A percentile compares a stretch with the other conserved stretches of the same genome.
phyloP scores from a whole-genome alignment of 352 stramenopile genomes.

The Phytopythium mirpurense region DNA sequence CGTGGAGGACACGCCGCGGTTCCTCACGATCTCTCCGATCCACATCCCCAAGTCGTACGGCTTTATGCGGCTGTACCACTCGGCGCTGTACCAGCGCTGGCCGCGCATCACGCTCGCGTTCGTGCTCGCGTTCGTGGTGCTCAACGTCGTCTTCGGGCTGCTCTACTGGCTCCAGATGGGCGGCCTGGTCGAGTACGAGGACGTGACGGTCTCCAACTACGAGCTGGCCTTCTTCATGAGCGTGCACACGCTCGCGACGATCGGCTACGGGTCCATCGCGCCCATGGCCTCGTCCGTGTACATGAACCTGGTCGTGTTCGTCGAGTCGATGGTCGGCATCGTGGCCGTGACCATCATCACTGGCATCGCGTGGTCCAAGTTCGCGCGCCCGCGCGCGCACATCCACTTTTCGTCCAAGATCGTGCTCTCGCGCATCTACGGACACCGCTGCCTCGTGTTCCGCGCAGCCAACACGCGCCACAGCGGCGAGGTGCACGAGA shows the following conservation, averaged over 20 bases:
- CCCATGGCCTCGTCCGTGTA: conserved; percentile 42
- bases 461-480: conserved; percentile 75
- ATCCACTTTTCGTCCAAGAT: conserved; percentile 80
- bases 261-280: conserved; percentile 73
- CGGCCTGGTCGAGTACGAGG: conserved; percentile 35
- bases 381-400: conserved; percentile 67
- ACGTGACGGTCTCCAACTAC: conserved; percentile 46
- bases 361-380: conserved; percentile 84
- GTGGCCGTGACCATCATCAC: conserved; percentile 81
- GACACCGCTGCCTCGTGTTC: conserved; percentile 75
- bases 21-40: conserved; percentile 61
- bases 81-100: conserved; percentile 66
- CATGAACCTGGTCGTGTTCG: conserved; percentile 76
- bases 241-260: conserved; percentile 76
- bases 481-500: conserved; percentile 75
- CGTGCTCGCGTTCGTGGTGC: conserved; percentile 53
- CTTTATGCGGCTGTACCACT: conserved; percentile 80
- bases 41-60: conserved; percentile 79
- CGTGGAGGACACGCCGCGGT: conserved; percentile 75
- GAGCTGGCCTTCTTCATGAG: conserved; percentile 78
- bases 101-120: conserved; percentile 70
- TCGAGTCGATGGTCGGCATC: conserved; percentile 73
- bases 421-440: conserved; percentile 62
- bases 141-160: conserved; percentile 59
- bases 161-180: conserved; percentile 50